phyloP scores from a whole-genome alignment of 208 protist species.

The Borovskyia barvae region DNA sequence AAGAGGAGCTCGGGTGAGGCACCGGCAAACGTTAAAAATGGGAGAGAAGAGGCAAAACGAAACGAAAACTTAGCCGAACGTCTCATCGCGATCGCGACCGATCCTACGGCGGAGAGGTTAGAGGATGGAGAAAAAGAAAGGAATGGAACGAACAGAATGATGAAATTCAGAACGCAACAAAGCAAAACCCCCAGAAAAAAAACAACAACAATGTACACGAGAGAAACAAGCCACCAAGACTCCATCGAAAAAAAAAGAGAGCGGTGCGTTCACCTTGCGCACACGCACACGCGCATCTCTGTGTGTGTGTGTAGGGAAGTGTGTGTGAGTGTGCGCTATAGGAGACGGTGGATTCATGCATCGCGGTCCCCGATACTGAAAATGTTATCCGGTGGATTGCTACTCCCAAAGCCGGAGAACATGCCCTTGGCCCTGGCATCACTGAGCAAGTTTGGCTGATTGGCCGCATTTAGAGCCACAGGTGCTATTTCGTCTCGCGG shows the following conservation, averaged over 20 bases:
- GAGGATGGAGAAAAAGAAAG: neutral
- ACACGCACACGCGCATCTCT: too few relatives aligned
- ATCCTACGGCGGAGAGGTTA: too few relatives aligned
- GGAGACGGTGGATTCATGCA: neutral
- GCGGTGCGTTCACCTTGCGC: neutral
- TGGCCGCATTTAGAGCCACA: conserved; percentile 8
- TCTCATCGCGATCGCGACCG: too few relatives aligned
- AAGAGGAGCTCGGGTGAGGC: too few relatives aligned
- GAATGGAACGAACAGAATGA: neutral
- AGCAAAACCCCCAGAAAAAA: conserved; percentile 16
- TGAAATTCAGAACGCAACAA: neutral
- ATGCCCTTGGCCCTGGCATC: conserved; percentile 39
- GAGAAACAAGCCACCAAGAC: neutral
- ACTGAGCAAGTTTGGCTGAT: conserved; percentile 38
- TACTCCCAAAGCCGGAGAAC: conserved; percentile 45
- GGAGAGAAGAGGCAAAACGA: too few relatives aligned
- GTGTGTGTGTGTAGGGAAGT: conserved; percentile 12
- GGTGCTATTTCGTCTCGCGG: conserved; percentile 27
- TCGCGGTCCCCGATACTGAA: conserved; percentile 43
- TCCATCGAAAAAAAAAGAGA: conserved; percentile 3
- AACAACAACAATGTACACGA: conserved; percentile 17
- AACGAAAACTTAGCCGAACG: too few relatives aligned
- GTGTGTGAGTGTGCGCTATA: conserved; percentile 2
- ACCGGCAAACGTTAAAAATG: too few relatives aligned
- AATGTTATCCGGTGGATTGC: conserved; percentile 35